Evolutionary conservation across 1,284 basidiomycete species (phyloP), one percentile per base, ranked within the genome.

Genomic region (Microbotryomycetes sp.): DNA sequence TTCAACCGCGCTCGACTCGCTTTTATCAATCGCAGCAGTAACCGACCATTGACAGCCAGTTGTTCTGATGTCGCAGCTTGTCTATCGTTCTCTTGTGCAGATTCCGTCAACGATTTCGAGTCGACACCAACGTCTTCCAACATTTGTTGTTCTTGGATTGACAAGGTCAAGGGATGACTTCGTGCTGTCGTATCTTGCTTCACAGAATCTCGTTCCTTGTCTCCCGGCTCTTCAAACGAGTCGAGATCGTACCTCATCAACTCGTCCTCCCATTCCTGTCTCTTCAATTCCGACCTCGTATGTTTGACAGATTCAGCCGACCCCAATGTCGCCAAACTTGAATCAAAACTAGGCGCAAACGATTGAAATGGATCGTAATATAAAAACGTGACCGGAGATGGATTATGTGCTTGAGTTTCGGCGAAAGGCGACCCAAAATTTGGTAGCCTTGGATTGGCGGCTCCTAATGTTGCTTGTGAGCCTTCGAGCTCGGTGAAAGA

Each of bases 321-420:
- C 2, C 60, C 52, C 14, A 64, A 52, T 12, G 64, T 66, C 14
- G 70, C 60, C 26, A 42, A 54, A 25, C 58, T 50, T 22, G 70
- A 71, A 51, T 71, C 70, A 60, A 66, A 63, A 2, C 62, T 60
- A 1, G 70, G 70, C 1, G 70, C 64, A 28, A 68, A 66, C 12
- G 70, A 66, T 16, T 46, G 36, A 54, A 57, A 70, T 9, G 59
- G 47, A 49, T 67, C 66, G 56, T 67, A 70, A 55, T 67, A 65
- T 19, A 70, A 66, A 30, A 63, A 54, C n/a, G 57, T 2, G 49
- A 61, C 49, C 14, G 45, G 29, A 29, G 9, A 9, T 42, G 36
- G 12, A 42, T 9, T 19, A 42, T 42, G 9, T 19, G 36, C 36
- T 12, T 42, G n/a, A n/a, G n/a, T n/a, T n/a, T n/a, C n/a, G n/a